Base-by-base conservation (phyloP, 140 eudicot genomes). In the Stevia rebaudiana region DNA sequence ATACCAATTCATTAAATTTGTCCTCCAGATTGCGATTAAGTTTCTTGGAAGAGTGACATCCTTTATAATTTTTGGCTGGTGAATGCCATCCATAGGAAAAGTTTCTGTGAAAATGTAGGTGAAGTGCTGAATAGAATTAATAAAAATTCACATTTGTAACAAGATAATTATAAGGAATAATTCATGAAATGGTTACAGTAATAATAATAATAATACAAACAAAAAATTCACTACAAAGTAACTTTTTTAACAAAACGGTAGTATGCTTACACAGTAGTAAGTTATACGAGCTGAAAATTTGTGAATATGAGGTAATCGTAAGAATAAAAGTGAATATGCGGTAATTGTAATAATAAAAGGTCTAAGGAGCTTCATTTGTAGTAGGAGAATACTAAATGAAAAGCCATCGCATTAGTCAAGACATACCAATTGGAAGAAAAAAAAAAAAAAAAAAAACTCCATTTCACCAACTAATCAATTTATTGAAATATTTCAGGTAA, bases 1-100 rank as follows among this genome's bases (percentile, higher is more conserved):
- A 76, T 73, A 88, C 96, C 96, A 56, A 42, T 65, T 72, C 75
- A 21, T 62, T 51, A 40, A 51, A 87, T 44, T 74, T 56, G 70
- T 76, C 78, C 39, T 78, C 77, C 77, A 73, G 64, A 54, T 71
- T 62, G 69, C 53, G 21, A 24, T 57, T 31, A 61, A 72, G 69
- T 40, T 76, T 73, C 65, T 76, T 78, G 63, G 49, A 65, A 42
- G 73, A 39, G 54, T 47, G 73, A 47, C 73, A 73, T 55, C 73
- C 65, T 42, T 71, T 82, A 55, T 63, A 64, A 69, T 61, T 68
- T 70, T 75, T 75, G 54, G 80, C 25, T 9, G 79, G 80, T 64
- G 69, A 66, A 67, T 84, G 56, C 61, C 52, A 69, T 67, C 76
- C 81, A 64, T 79, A 63, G 54, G 76, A 68, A 43, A 74, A 61